Base-by-base conservation (phyloP, 768 basidiomycete species). In the Leccinum ochraceum region DNA sequence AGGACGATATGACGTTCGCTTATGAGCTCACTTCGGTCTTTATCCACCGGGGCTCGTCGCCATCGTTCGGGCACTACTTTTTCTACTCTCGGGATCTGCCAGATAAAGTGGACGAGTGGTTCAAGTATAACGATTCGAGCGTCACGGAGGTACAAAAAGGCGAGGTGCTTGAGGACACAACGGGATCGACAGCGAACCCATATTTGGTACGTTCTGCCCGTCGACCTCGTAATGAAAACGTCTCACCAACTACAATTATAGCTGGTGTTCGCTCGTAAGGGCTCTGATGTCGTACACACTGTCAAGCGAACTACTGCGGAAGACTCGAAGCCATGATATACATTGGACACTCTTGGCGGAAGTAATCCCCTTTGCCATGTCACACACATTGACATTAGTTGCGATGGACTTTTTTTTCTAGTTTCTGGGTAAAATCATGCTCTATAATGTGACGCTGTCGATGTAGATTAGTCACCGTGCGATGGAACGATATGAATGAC, bases 21-120 rank as follows among this genome's bases (percentile, higher is more conserved):
- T 98, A 97, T 71, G 93, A 97, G 69, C 82, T 98, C 49, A 94
- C 92, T 0, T 92, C 93, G 10, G 96, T 98, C 20, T 98, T 94
- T 79, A 90, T 98, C 61, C 95, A 98, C 74, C 88, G 95, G 30
- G 95, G 95, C 53, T 83, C 88, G 57, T 90, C 87, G 17, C 87
- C 92, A 2, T 90, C 89, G 7, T 94, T 86, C 77, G 94, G 94
- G 3, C 95, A 97, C 71, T 97, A 97, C 75, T 98, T 94, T 80
- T 93, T 98, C 75, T 97, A 96, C 73, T 92, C 95, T 57, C 83
- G 94, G 44, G 83, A 94, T 72, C 79, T 97, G 14, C 95, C 94
- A 1, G 83, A 85, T 53, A 75, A 85, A 24, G 87, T 88, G 11
- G 89, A 97, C 59, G 81, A 83, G 49, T 98, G 95, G 93, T 94